Conservation (phyloP, 2,329 filamentous ascomycete genomes). For the Xylaria sp. region DNA sequence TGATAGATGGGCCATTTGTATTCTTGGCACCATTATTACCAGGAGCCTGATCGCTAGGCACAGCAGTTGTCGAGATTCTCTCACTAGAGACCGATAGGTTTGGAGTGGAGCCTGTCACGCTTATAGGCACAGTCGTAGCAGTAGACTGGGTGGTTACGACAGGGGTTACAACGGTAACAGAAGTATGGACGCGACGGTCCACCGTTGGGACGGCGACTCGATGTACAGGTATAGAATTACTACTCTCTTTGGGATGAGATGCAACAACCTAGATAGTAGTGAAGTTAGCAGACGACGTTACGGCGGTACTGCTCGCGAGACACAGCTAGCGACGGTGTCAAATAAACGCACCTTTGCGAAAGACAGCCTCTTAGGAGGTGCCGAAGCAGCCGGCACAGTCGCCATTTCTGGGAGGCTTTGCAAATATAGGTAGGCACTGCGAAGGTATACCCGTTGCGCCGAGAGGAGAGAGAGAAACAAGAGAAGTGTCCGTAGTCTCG, state of each 20-base stretch:
- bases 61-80: slow-evolving; percentile 29
- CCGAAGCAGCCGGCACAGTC: slow-evolving; percentile 46
- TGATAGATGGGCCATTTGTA: slow-evolving; percentile 37
- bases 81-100: slow-evolving; percentile 36
- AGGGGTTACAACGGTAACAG: slow-evolving; percentile 36
- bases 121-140: slow-evolving; percentile 37
- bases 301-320: slow-evolving; percentile 10
- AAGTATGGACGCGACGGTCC: slow-evolving; percentile 45
- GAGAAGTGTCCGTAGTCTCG: slow-evolving; percentile 35
- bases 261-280: slow-evolving; percentile 46
- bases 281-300: slow-evolving; percentile 20
- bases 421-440: slow-evolving; percentile 8
- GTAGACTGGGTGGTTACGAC: slow-evolving; percentile 38
- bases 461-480: slow-evolving; percentile 17
- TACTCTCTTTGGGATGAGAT: slow-evolving; percentile 48
- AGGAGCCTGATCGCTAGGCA: slow-evolving; percentile 28
- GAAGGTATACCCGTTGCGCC: slow-evolving; percentile 8
- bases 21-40: slow-evolving; percentile 42
- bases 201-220: slow-evolving; percentile 49
- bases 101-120: slow-evolving; percentile 36
- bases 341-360: slow-evolving; percentile 48
- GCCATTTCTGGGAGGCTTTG: slow-evolving; percentile 40
- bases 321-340: not conserved
- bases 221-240: slow-evolving; percentile 40
- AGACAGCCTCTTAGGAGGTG: slow-evolving; percentile 48